Evolutionary conservation across 192 early-diverging fungal species (phyloP).

Genomic region (Funneliformis mosseae): DNA sequence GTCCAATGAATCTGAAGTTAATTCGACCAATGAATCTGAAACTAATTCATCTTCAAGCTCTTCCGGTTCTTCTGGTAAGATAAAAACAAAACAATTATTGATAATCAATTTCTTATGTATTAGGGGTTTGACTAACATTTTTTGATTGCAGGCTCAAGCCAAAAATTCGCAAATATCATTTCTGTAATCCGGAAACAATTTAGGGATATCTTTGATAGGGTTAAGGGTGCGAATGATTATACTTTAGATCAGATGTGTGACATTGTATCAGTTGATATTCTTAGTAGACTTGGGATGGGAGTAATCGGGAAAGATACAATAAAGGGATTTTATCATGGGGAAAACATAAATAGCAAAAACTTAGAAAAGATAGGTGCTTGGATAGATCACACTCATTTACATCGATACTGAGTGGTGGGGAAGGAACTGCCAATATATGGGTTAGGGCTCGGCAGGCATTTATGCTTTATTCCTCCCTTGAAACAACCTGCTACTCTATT

Average conservation of each 20-base stretch:
- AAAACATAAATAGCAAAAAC: conserved; percentile 25
- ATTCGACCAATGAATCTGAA: neutral
- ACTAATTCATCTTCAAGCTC: neutral
- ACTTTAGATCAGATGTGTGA: conserved; percentile 16
- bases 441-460: conserved; percentile 1
- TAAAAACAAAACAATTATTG: too few relatives aligned
- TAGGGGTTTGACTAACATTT: neutral
- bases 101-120: too few relatives aligned
- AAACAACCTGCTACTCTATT: conserved; percentile 18
- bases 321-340: conserved; percentile 19
- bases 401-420: neutral
- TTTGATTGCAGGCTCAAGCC: neutral
- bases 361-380: conserved; percentile 32
- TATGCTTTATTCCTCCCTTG: too few relatives aligned
- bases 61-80: neutral
- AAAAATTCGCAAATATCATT: neutral
- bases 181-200: neutral
- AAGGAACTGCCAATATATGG: conserved; percentile 5
- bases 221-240: conserved; percentile 16
- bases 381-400: neutral
- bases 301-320: conserved; percentile 28
- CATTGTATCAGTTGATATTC: conserved; percentile 12
- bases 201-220: conserved; percentile 9
- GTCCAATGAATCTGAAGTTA: neutral
- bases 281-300: conserved; percentile 23